Evolutionary conservation across 202 grass and related monocot genomes (phyloP).

Genomic region (Elaeis oleifera): DNA sequence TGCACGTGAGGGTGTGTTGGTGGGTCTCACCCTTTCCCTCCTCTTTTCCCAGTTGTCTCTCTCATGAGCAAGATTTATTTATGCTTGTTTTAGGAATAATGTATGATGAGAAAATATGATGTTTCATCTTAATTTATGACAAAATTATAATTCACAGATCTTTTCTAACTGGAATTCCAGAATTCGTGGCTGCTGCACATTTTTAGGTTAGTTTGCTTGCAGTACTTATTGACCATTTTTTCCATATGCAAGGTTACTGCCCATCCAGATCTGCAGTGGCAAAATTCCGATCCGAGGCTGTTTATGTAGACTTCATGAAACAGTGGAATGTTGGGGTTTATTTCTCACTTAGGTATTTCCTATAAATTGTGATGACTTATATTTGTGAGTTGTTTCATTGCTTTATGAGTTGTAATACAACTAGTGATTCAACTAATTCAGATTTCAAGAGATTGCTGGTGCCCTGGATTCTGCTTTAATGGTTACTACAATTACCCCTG

Average conservation of each 20-base stretch:
- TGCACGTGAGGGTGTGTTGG: too few relatives aligned
- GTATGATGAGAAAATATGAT: too few relatives aligned
- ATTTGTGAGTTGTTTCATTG: conserved; percentile 1
- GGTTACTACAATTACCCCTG: conserved; percentile 37
- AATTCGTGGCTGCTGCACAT: too few relatives aligned
- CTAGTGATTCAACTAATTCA: conserved; percentile 38
- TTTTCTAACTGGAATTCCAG: too few relatives aligned
- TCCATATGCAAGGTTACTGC: conserved; percentile 49
- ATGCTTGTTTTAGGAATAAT: too few relatives aligned
- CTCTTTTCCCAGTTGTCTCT: too few relatives aligned
- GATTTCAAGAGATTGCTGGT: conserved; percentile 99
- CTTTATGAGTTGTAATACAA: conserved; percentile 17
- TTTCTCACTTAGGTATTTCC: conserved; percentile 75
- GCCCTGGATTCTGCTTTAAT: conserved; percentile 70
- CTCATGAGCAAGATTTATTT: too few relatives aligned
- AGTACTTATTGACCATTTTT: neutral
- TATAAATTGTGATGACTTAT: neutral
- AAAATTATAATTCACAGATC: too few relatives aligned
- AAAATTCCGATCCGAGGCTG: conserved; percentile 69
- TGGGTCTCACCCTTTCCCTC: too few relatives aligned
- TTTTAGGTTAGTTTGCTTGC: too few relatives aligned
- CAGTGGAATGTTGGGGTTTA: conserved; percentile 96
- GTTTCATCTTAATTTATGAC: too few relatives aligned
- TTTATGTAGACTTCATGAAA: conserved; percentile 74
- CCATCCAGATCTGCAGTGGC: conserved; percentile 53